phyloP scores from a whole-genome alignment of 805 yeast species.

The Candida corydali region DNA sequence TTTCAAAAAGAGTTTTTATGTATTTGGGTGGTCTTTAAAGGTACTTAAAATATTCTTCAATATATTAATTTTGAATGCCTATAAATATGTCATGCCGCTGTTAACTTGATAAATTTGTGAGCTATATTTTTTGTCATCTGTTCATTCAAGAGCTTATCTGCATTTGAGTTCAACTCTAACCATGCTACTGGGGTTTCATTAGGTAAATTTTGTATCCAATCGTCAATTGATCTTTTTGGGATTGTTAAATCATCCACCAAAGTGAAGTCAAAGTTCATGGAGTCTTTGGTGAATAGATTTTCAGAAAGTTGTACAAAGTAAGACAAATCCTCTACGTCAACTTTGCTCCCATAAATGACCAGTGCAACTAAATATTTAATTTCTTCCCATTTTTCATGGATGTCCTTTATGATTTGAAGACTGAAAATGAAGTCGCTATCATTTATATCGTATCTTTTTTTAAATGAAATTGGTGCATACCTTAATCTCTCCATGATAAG shows the following conservation, averaged over 20 bases:
- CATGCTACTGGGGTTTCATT: slow-evolving; percentile 49
- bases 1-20: no score
- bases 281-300: slow-evolving; percentile 31
- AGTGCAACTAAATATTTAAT: slow-evolving; percentile 47
- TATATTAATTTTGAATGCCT: no score
- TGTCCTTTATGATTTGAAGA: slow-evolving; percentile 39
- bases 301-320: slow-evolving; percentile 31
- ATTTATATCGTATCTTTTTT: slow-evolving; percentile 60
- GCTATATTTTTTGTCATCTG: slow-evolving; percentile 17
- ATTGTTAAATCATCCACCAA: slow-evolving; percentile 34
- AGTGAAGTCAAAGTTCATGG: slow-evolving; percentile 42
- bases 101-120: slow-evolving; percentile 9
- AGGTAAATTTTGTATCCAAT: slow-evolving; percentile 56
- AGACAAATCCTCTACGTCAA: slow-evolving; percentile 40
- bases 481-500: slow-evolving; percentile 55
- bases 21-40: no score
- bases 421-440: slow-evolving; percentile 65
- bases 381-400: slow-evolving; percentile 55
- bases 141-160: slow-evolving; percentile 30
- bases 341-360: slow-evolving; percentile 66
- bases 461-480: slow-evolving; percentile 62
- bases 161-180: slow-evolving; percentile 46
- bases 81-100: background rate
- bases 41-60: no score
- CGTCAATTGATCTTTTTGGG: slow-evolving; percentile 47